Conservation (phyloP, 805 yeast species). For the Candida ulmi region DNA sequence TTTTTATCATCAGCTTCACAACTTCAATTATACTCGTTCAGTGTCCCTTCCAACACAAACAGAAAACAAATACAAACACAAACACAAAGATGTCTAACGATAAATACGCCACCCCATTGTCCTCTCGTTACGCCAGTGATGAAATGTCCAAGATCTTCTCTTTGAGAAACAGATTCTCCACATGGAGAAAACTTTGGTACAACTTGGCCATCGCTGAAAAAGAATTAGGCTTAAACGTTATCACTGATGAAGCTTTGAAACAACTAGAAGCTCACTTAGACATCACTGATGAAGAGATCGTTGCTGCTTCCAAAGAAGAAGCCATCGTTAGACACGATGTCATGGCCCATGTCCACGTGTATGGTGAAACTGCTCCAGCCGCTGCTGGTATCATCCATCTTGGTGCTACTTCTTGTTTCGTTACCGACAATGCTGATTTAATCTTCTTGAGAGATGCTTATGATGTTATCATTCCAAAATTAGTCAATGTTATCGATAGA, state of each 20-base stretch:
- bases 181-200: constrained; percentile 98
- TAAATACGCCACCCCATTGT: constrained; percentile 85
- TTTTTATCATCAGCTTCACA: no score
- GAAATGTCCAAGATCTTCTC: constrained; percentile 96
- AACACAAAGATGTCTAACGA: constrained; percentile 37
- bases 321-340: constrained; percentile 98
- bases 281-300: constrained; percentile 91
- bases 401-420: constrained; percentile 97
- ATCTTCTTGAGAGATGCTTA: constrained; percentile 95
- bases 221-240: constrained; percentile 77
- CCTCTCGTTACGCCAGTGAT: constrained; percentile 95
- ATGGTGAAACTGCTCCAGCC: constrained; percentile 86
- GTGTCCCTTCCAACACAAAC: no score
- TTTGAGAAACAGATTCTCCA: constrained; percentile 86
- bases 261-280: constrained; percentile 74
- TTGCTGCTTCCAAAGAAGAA: constrained; percentile 84
- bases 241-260: constrained; percentile 86
- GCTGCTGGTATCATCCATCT: constrained; percentile 98
- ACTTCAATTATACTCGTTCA: neutral
- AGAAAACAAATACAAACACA: neutral
- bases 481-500: constrained; percentile 93
- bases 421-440: constrained; percentile 96
- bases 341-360: constrained; percentile 98
- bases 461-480: constrained; percentile 87
- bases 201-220: constrained; percentile 94